These are phyloP conservation scores for Blastomyces emzantsi DNA, from an alignment of 2,329 filamentous ascomycete genomes.

Conservation along the genomic window DNA sequence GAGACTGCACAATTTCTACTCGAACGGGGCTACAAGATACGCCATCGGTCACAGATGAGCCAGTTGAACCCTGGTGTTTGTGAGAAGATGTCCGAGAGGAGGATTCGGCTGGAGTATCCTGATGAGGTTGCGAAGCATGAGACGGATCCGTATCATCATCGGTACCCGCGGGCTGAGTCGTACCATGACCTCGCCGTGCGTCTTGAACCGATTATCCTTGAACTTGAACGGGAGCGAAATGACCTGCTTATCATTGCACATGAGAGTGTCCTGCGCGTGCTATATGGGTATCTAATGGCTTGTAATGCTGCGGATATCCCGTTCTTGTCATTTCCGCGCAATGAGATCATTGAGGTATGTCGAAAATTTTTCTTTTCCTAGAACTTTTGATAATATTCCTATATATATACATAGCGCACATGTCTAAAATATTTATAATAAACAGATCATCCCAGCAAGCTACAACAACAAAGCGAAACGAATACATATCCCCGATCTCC, in stretches of 20 bases:
- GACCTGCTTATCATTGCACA: conserved; percentile 98
- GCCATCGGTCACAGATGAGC: conserved; percentile 91
- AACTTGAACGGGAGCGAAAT: conserved; percentile 92
- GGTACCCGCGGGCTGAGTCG: conserved; percentile 93
- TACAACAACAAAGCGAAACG: conserved; percentile 95
- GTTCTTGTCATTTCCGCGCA: conserved; percentile 80
- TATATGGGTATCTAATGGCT: conserved; percentile 98
- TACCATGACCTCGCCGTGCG: conserved; percentile 98
- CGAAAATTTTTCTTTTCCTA: neutral
- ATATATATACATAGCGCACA: neutral
- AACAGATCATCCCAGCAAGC: conserved; percentile 79
- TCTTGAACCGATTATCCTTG: conserved; percentile 93
- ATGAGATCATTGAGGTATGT: conserved; percentile 85
- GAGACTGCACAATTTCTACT: conserved; percentile 81
- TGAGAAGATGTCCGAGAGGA: conserved; percentile 79
- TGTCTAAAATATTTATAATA: neutral
- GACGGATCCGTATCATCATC: conserved; percentile 89
- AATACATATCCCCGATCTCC: conserved; percentile 68
- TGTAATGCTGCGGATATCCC: conserved; percentile 94
- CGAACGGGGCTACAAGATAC: conserved; percentile 70
- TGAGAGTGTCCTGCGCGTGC: conserved; percentile 90
- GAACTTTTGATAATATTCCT: neutral
- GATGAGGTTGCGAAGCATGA: conserved; percentile 92
- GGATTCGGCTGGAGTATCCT: conserved; percentile 72
- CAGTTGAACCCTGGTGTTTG: conserved; percentile 95